These are phyloP conservation scores for Spinellus fusiger DNA, from an alignment of 192 early-diverging fungal species.

Conservation along the genomic window DNA sequence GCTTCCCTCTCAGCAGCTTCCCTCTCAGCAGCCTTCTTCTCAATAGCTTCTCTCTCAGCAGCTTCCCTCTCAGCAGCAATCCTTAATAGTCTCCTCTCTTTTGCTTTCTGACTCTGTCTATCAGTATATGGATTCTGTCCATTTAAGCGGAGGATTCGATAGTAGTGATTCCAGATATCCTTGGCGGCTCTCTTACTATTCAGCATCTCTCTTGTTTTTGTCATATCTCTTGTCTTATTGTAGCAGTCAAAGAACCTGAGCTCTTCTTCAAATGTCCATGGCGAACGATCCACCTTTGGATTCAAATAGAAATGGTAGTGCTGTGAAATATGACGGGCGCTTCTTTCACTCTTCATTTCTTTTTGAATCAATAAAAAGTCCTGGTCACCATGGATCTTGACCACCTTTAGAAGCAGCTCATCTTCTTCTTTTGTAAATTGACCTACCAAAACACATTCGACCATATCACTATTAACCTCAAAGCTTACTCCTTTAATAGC, in stretches of 20 bases:
- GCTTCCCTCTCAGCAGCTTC: too few relatives aligned
- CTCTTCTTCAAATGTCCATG: constrained; percentile 18
- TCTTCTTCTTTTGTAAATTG: constrained; percentile 17
- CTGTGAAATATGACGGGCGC: constrained; percentile 16
- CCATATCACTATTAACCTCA: neutral
- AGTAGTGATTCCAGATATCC: constrained; percentile 26
- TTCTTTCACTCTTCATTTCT: constrained; percentile 10
- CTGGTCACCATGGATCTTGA: constrained; percentile 10
- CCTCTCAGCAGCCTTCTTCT: too few relatives aligned
- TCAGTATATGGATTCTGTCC: neutral
- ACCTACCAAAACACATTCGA: constrained; percentile 1
- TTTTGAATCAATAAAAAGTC: constrained; percentile 19
- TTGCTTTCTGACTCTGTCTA: neutral
- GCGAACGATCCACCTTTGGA: constrained; percentile 12
- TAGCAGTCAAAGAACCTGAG: neutral
- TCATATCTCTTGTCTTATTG: neutral
- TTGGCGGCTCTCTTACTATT: neutral
- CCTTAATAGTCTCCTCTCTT: neutral
- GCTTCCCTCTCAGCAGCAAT: too few relatives aligned
- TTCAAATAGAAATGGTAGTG: constrained; percentile 18
- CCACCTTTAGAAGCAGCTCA: constrained; percentile 1
- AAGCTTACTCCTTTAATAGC: too few relatives aligned
- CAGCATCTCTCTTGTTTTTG: neutral
- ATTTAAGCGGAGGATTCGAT: neutral
- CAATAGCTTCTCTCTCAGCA: too few relatives aligned